phyloP scores from a whole-genome alignment of 192 early-diverging fungal species.

The Coemansia sp. region DNA sequence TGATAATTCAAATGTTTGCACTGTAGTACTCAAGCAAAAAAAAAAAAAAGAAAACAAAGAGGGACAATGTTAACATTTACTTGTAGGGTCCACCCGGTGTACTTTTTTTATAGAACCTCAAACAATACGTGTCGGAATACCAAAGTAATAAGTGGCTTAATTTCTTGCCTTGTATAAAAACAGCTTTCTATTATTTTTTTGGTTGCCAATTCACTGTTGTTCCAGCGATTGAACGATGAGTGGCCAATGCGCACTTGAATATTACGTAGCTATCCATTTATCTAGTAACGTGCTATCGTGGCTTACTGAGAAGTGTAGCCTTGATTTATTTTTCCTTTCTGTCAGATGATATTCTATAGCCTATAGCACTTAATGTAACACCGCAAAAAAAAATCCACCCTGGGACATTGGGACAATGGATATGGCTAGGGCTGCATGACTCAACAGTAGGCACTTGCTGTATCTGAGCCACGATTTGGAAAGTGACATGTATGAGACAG shows the following conservation, averaged over 20 bases:
- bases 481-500: not conserved
- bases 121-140: not conserved
- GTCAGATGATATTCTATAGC: not conserved
- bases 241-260: conserved; percentile 3
- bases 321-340: not conserved
- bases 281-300: not conserved
- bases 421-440: not conserved
- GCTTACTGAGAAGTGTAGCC: not conserved
- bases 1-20: not conserved
- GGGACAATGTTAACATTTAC: too few species aligned
- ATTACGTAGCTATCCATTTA: not conserved
- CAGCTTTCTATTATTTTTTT: not conserved
- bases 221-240: not conserved
- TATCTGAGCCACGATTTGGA: not conserved
- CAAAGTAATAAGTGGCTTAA: not conserved
- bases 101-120: not conserved
- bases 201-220: not conserved
- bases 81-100: not conserved
- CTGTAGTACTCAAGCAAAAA: not conserved
- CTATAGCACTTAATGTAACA: not conserved
- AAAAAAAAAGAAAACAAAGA: not conserved
- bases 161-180: not conserved
- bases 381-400: not conserved
- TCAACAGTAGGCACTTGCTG: not conserved
- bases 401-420: not conserved